A percentile compares a stretch with the other conserved stretches of the same genome.
phyloP scores from a whole-genome alignment of 352 stramenopile species.

The Phytophthora boehmeriae region DNA sequence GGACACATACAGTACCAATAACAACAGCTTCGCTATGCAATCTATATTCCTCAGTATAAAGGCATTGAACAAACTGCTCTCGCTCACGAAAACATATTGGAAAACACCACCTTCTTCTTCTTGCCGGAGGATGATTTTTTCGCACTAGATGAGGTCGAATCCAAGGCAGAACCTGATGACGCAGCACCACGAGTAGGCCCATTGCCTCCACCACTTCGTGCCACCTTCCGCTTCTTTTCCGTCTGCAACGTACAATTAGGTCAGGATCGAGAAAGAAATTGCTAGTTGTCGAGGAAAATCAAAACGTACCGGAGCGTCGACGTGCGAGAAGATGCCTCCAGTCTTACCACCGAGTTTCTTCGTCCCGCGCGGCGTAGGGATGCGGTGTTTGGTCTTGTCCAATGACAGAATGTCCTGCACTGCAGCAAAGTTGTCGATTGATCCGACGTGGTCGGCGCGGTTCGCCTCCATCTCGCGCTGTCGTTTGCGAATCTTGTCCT shows the following conservation, averaged over 20 bases:
- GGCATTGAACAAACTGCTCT: not conserved
- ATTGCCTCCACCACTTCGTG: constrained; percentile 12
- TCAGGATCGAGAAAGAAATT: not conserved
- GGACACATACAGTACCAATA: not conserved
- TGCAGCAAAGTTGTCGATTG: constrained; percentile 88
- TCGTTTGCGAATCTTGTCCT: constrained; percentile 89
- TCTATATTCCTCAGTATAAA: constrained; percentile 25
- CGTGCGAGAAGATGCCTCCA: constrained; percentile 83
- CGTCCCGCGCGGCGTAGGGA: constrained; percentile 45
- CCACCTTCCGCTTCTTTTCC: constrained; percentile 72
- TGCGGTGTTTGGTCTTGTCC: constrained; percentile 77
- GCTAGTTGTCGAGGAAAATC: not conserved
- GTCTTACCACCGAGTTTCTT: constrained; percentile 78
- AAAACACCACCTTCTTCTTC: constrained; percentile 88
- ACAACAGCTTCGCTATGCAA: constrained; percentile 12
- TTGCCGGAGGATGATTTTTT: constrained; percentile 39
- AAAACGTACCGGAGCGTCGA: constrained; percentile 62
- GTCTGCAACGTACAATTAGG: constrained; percentile 28
- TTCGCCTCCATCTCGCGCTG: constrained; percentile 83
- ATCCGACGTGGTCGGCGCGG: constrained; percentile 71
- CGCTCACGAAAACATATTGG: constrained; percentile 66
- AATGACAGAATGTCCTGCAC: constrained; percentile 80
- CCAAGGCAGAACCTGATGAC: not conserved
- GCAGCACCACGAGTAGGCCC: constrained; percentile 2
- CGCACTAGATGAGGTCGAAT: not conserved